Percentiles rank a stretch among this genome's conserved stretches.
Evolutionary conservation across 177 flowering plant species (phyloP).

Genomic region (Vitis hybrid): DNA sequence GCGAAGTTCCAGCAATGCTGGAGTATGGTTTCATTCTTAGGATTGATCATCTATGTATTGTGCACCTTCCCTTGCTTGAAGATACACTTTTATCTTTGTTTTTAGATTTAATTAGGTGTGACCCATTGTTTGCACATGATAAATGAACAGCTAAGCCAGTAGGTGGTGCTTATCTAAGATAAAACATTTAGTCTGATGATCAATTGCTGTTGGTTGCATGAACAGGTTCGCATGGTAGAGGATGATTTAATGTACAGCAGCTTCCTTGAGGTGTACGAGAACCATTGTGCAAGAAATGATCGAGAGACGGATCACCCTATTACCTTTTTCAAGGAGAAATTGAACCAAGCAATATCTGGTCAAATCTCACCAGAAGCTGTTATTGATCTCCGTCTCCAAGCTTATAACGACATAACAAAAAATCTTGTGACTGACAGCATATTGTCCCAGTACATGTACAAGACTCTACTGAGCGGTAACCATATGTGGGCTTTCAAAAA

Average conservation of each 20-base stretch:
- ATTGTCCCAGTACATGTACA: conserved; percentile 97
- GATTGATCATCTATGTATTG: too few relatives aligned
- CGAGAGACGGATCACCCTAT: conserved; percentile 94
- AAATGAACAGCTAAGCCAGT: too few relatives aligned
- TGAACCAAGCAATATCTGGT: conserved; percentile 94
- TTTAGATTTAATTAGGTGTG: too few relatives aligned
- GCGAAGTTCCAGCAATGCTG: too few relatives aligned
- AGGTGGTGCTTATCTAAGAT: too few relatives aligned
- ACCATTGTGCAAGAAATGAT: conserved; percentile 90
- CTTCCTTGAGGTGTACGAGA: conserved; percentile 98
- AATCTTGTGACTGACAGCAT: conserved; percentile 68
- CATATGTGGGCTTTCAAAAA: conserved; percentile 98
- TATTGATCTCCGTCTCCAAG: conserved; percentile 93
- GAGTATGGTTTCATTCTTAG: too few relatives aligned
- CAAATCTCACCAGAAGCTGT: conserved; percentile 87
- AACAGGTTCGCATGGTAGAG: conserved; percentile 97
- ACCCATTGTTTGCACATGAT: too few relatives aligned
- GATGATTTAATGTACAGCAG: conserved; percentile 97
- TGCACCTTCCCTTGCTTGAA: too few relatives aligned
- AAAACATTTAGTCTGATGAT: not conserved
- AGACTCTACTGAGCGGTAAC: conserved; percentile 79
- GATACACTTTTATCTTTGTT: too few relatives aligned
- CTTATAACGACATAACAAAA: conserved; percentile 82
- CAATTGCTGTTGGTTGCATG: not conserved
- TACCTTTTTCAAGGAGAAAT: conserved; percentile 88